Percentiles rank a stretch among this genome's conserved stretches.
These are phyloP conservation scores for Lichina pygmaea DNA, from an alignment of 495 filamentous ascomycete species.

Conservation along the genomic window DNA sequence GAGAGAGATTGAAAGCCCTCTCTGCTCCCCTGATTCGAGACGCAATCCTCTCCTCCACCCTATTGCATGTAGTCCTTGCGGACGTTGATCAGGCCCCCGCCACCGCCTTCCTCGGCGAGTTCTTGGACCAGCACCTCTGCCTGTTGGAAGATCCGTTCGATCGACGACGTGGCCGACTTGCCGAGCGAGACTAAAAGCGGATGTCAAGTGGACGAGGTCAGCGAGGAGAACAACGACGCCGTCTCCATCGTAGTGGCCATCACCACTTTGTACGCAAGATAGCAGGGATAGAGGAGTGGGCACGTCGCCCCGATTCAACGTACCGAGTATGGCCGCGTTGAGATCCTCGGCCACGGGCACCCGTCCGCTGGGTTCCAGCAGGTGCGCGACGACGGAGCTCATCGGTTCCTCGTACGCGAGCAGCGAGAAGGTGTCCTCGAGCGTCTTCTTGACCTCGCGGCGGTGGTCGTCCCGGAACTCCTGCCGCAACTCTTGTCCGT, in stretches of 20 bases:
- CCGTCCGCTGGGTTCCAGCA: slow-evolving; percentile 50
- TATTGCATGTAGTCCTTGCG: slow-evolving; percentile 23
- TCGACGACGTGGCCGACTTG: slow-evolving; percentile 61
- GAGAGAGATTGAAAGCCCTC: too few species aligned
- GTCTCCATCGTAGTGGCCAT: too few species aligned
- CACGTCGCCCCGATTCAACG: slow-evolving; percentile 10
- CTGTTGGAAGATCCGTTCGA: slow-evolving; percentile 72
- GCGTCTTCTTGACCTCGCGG: slow-evolving; percentile 37
- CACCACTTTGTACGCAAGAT: neutral
- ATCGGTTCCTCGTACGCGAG: slow-evolving; percentile 67
- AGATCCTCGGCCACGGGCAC: slow-evolving; percentile 75
- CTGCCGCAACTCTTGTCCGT: slow-evolving; percentile 49
- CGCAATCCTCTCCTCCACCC: neutral
- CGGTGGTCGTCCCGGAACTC: slow-evolving; percentile 50
- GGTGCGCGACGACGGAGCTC: slow-evolving; percentile 41
- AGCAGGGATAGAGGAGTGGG: neutral
- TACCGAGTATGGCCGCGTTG: slow-evolving; percentile 83
- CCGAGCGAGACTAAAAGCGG: slow-evolving; percentile 46
- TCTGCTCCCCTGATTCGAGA: too few species aligned
- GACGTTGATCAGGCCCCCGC: slow-evolving; percentile 71
- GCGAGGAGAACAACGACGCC: slow-evolving; percentile 6
- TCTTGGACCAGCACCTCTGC: slow-evolving; percentile 65
- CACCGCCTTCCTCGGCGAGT: slow-evolving; percentile 55
- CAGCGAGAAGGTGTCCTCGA: slow-evolving; percentile 70
- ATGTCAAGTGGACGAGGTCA: neutral